Evolutionary conservation across 73 alveolate genomes (phyloP).

Genomic region (Paramecium octaurelia): DNA sequence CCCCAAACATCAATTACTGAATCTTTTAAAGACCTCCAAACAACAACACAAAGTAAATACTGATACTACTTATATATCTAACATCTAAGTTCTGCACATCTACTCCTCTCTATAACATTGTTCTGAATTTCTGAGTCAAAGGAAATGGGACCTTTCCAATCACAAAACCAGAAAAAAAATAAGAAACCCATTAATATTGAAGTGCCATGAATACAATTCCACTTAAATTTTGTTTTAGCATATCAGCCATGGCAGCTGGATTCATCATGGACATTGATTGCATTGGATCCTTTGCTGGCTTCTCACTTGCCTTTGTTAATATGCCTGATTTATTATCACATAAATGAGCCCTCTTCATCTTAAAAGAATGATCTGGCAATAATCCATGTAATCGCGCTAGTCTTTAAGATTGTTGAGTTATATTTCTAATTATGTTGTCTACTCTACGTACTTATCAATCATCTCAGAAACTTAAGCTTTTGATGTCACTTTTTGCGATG

Average conservation of each 20-base stretch:
- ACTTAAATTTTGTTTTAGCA: slow-evolving; percentile 60
- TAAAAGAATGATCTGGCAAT: slow-evolving; percentile 39
- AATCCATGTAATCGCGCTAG: slow-evolving; percentile 3
- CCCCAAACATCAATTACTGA: slow-evolving; percentile 45
- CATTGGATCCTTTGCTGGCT: slow-evolving; percentile 37
- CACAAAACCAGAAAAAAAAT: slow-evolving; percentile 65
- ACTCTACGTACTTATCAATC: not conserved
- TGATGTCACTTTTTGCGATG: not conserved
- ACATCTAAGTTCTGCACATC: slow-evolving; percentile 66
- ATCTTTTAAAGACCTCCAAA: slow-evolving; percentile 52
- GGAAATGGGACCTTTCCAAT: slow-evolving; percentile 66
- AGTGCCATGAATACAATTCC: slow-evolving; percentile 58
- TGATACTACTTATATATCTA: slow-evolving; percentile 66
- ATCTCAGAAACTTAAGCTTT: not conserved
- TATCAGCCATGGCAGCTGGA: slow-evolving; percentile 58
- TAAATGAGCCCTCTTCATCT: slow-evolving; percentile 28
- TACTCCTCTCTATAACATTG: slow-evolving; percentile 69
- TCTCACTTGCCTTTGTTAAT: slow-evolving; percentile 41
- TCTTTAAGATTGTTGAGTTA: not conserved
- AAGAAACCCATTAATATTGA: slow-evolving; percentile 47
- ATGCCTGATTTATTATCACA: slow-evolving; percentile 32
- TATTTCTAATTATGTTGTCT: not conserved
- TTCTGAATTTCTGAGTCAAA: slow-evolving; percentile 65
- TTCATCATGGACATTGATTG: slow-evolving; percentile 61
- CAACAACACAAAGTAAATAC: slow-evolving; percentile 63